phyloP scores from a whole-genome alignment of 768 basidiomycete genomes.

The Obba rivulosa region DNA sequence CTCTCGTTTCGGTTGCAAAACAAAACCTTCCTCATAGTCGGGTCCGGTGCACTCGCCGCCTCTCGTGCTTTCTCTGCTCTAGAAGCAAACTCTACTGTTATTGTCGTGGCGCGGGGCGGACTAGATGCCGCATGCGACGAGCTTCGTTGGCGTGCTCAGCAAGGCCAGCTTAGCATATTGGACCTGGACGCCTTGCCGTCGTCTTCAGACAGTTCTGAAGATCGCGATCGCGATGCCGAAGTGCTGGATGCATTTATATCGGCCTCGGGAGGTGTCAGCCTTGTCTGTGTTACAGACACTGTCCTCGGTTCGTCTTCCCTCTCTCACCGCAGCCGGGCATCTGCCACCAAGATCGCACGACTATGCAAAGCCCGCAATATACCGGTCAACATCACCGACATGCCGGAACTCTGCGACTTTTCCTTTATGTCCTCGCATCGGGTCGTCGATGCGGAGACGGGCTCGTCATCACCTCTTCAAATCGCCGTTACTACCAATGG shows the following conservation, averaged over 20 bases:
- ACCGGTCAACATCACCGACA: conserved; percentile 83
- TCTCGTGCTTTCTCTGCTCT: conserved; percentile 78
- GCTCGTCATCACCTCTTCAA: conserved; percentile 50
- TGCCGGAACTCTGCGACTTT: conserved; percentile 83
- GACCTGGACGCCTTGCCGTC: conserved; percentile 48
- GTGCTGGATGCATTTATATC: conserved; percentile 46
- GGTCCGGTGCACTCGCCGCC: conserved; percentile 76
- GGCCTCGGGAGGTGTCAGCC: conserved; percentile 26
- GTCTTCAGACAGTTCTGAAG: conserved; percentile 6
- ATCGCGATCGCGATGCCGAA: conserved; percentile 31
- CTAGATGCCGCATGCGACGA: conserved; percentile 58
- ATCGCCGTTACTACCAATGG: conserved; percentile 90
- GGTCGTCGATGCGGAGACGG: conserved; percentile 49
- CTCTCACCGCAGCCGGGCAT: conserved; percentile 39
- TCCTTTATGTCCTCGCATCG: conserved; percentile 84
- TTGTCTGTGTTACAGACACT: conserved; percentile 85
- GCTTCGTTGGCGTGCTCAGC: conserved; percentile 54
- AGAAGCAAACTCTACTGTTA: conserved; percentile 71
- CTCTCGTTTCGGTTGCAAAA: conserved; percentile 64
- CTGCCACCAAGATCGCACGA: conserved; percentile 53
- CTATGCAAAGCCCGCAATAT: conserved; percentile 56
- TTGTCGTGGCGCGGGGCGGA: conserved; percentile 55
- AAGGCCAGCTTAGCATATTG: conserved; percentile 51
- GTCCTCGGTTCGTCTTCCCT: conserved; percentile 31
- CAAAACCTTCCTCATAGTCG: conserved; percentile 63